These are phyloP conservation scores for Crithidia acanthocephali DNA, from an alignment of 208 protist species.

Conservation along the genomic window DNA sequence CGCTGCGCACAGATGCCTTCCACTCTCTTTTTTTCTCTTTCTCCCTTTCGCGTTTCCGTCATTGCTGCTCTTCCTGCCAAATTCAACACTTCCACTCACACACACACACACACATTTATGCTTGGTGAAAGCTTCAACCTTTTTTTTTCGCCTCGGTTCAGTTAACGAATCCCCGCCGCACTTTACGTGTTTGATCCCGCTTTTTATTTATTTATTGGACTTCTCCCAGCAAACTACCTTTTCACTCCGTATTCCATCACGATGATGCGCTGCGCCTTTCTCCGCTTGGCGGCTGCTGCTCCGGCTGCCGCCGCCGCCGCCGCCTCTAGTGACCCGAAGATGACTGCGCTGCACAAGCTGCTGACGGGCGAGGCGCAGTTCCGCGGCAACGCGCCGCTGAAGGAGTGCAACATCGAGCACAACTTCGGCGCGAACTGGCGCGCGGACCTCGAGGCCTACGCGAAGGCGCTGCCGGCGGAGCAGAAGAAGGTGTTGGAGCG, in stretches of 20 bases:
- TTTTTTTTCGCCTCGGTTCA: conserved; percentile 9
- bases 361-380: conserved; percentile 85
- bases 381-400: conserved; percentile 85
- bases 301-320: conserved; percentile 31
- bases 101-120: conserved; percentile 7
- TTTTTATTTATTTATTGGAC: too few species aligned
- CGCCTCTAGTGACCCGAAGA: conserved; percentile 59
- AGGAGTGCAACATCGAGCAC: conserved; percentile 88
- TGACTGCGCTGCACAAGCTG: conserved; percentile 86
- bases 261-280: conserved; percentile 69
- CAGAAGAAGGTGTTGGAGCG: conserved; percentile 75
- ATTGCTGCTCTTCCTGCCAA: background rate
- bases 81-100: too few species aligned
- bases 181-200: background rate
- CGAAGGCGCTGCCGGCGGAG: conserved; percentile 69
- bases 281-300: conserved; percentile 37
- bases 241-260: conserved; percentile 4
- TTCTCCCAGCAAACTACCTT: conserved; percentile 14
- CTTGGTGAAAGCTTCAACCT: conserved; percentile 5
- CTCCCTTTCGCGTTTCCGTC: background rate
- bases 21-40: background rate
- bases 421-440: conserved; percentile 89
- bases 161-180: too few species aligned
- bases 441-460: conserved; percentile 72
- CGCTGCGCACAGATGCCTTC: too few species aligned